Conservation (phyloP, 2,329 filamentous ascomycete species). For the Annulohypoxylon truncatum region DNA sequence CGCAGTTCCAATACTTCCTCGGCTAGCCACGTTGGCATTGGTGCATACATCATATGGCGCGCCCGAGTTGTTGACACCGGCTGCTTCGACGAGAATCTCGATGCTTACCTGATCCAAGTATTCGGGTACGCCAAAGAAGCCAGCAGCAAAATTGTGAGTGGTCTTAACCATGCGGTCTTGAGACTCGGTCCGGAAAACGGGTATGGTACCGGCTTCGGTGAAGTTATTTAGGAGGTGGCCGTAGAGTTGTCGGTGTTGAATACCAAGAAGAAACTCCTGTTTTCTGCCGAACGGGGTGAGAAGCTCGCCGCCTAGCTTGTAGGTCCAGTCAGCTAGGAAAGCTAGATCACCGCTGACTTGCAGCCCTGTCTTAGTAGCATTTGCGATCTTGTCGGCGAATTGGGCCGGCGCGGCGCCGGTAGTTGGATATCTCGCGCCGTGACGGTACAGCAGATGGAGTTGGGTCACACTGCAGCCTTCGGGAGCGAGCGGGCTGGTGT, state of each 20-base stretch:
- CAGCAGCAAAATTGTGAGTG: conserved; percentile 49
- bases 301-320: conserved; percentile 52
- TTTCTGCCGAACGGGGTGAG: conserved; percentile 55
- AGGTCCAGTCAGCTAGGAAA: conserved; percentile 51
- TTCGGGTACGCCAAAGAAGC: conserved; percentile 52
- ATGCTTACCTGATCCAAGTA: conserved; percentile 50
- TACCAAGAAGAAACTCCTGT: conserved; percentile 56
- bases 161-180: conserved; percentile 52
- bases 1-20: conserved; percentile 45
- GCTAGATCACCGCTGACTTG: conserved; percentile 47
- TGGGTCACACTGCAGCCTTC: conserved; percentile 49
- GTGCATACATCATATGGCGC: conserved; percentile 47
- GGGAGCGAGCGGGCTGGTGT: conserved; percentile 48
- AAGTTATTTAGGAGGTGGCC: conserved; percentile 59
- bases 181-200: conserved; percentile 53
- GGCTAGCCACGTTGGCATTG: conserved; percentile 42
- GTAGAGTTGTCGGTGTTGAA: conserved; percentile 56
- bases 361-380: conserved; percentile 51
- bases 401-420: conserved; percentile 45
- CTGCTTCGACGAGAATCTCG: conserved; percentile 50
- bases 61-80: conserved; percentile 48
- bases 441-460: conserved; percentile 50
- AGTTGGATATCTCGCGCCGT: conserved; percentile 51
- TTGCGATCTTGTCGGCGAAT: conserved; percentile 50
- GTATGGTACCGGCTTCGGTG: conserved; percentile 52